Base-by-base conservation (phyloP, 2,329 filamentous ascomycete species). In the Fusarium brachygibbosum region DNA sequence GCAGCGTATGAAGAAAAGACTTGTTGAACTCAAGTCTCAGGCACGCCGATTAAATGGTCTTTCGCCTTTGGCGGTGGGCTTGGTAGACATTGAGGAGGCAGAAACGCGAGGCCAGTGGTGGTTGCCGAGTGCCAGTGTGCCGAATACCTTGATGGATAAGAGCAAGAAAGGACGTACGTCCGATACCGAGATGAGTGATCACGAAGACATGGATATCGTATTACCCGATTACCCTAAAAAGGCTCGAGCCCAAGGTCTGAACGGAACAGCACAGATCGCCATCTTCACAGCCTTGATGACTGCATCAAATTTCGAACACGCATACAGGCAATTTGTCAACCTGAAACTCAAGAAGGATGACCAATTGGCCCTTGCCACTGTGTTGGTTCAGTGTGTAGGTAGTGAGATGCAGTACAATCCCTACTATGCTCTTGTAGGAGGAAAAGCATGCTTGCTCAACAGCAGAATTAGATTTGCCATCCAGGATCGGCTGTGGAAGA, bases 51-150 rank as follows among this genome's bases (percentile, higher is more conserved):
- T 92, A 61, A 93, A 93, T 69, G 90, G 91, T 10, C 91, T 88
- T 5, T 93, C 97, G 63, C 93, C 96, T 6, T 85, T 99, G 63
- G 89, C 93, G 11, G 90, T 98, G 59, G 90, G 92, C 13, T 85
- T 98, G 6, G 85, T 87, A 37, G 96, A 99, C 75, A 93, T 99
- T 52, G 89, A 89, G 67, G 88, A 94, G 66, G 91, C 91, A 1
- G 92, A 95, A 40, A 95, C 92, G 76, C 92, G 91, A 76, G 96
- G 96, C 1, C 98, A 97, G 82, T 99, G 96, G 96, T 99, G 96
- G 96, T 88, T 98, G 21, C 93, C 98, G 7, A 96, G 96, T 52
- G 95, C 96, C n/a, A 97, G 94, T 79, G 98, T 95, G 88, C 82
- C 86, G 6, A 87, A 63, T 21, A 80, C 77, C 51, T 58, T 69